phyloP scores from a whole-genome alignment of 768 basidiomycete genomes.

The Agrocybe pediades region DNA sequence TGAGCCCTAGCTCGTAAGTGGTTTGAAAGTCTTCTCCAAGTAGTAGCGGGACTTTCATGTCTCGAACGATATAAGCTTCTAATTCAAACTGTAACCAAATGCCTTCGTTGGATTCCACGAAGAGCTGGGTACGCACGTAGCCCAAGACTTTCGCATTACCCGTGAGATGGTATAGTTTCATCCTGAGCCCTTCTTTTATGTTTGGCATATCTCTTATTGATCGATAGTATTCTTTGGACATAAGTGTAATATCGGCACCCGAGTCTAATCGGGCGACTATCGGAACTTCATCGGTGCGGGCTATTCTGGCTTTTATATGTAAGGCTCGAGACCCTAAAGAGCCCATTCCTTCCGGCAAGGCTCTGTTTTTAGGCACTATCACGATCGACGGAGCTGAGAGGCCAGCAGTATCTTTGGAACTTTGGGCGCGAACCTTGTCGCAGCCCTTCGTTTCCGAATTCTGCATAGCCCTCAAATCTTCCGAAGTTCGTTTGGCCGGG shows the following conservation, averaged over 20 bases:
- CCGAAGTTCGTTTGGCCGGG: neutral
- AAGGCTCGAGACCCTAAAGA: too few relatives aligned
- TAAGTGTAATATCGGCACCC: too few relatives aligned
- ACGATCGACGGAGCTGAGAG: neutral
- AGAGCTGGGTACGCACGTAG: conserved; percentile 11
- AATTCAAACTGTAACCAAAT: conserved; percentile 14
- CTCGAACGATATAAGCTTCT: conserved; percentile 24
- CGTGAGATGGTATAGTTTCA: too few relatives aligned
- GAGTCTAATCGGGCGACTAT: neutral
- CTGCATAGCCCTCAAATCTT: neutral
- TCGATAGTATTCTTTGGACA: conserved; percentile 11
- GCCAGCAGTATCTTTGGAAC: neutral
- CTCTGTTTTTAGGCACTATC: too few relatives aligned
- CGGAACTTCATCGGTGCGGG: neutral
- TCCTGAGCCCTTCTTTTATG: conserved; percentile 18
- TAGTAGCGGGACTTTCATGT: conserved; percentile 20
- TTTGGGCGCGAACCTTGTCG: neutral
- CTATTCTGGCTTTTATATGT: too few relatives aligned
- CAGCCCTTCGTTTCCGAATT: neutral
- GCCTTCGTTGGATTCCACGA: neutral
- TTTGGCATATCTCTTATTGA: conserved; percentile 5
- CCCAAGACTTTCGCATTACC: too few relatives aligned
- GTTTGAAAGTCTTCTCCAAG: conserved; percentile 17
- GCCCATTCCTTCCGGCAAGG: too few relatives aligned
- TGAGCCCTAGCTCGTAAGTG: conserved; percentile 8